Conservation (phyloP, 2,329 filamentous ascomycete genomes). For the Colletotrichum chrysophilum region DNA sequence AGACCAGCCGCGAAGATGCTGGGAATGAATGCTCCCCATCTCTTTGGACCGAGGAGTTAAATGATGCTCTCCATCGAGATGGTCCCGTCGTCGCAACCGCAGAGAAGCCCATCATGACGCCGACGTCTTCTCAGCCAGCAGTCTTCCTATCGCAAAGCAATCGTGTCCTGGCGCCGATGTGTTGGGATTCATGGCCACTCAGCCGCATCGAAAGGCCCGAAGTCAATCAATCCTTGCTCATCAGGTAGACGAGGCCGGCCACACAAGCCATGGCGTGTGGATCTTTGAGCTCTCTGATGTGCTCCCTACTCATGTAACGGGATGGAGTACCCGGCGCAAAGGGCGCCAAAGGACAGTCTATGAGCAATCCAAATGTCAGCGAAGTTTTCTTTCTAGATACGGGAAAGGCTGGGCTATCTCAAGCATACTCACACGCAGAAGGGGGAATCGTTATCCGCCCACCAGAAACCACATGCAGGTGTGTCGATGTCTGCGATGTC, state of each 20-base stretch:
- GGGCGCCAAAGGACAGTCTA: background rate
- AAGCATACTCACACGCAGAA: background rate
- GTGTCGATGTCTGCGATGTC: background rate
- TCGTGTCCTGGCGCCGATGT: background rate
- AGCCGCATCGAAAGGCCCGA: background rate
- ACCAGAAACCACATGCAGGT: background rate
- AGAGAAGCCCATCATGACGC: too few relatives aligned
- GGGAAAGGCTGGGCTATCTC: background rate
- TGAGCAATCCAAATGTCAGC: background rate
- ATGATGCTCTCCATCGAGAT: background rate
- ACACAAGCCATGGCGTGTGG: background rate
- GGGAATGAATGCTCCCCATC: rapidly evolving
- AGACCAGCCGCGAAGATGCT: background rate
- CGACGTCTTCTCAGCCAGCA: background rate
- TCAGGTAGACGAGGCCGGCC: background rate
- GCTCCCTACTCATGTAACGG: background rate
- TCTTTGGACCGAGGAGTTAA: background rate
- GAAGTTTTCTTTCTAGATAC: background rate
- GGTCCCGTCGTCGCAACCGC: background rate
- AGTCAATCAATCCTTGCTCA: background rate
- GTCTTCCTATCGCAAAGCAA: background rate
- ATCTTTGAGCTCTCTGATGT: background rate
- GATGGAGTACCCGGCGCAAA: background rate
- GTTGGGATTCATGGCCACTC: background rate
- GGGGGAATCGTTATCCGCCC: background rate